A percentile compares a stretch with the other conserved stretches of the same genome.
Conservation (phyloP, 2,329 filamentous ascomycete genomes). For the Conoideocrella luteorostrata region DNA sequence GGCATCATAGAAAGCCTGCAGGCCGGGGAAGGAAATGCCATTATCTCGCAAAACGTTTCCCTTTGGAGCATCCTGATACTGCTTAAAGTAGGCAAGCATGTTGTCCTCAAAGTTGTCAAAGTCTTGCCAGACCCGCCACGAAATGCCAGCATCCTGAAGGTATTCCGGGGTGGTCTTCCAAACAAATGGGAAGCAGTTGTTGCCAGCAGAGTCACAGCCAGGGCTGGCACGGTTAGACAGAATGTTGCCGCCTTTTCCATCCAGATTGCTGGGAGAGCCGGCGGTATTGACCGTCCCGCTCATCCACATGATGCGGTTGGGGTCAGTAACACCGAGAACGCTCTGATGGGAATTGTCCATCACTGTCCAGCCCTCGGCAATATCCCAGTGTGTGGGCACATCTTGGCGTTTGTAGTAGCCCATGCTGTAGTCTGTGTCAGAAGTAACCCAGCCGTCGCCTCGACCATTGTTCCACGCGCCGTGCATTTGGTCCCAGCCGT, state of each 20-base stretch:
- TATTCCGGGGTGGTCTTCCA: conserved; percentile 45
- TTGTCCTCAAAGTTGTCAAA: conserved; percentile 47
- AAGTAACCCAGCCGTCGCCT: conserved; percentile 42
- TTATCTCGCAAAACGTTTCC: conserved; percentile 11
- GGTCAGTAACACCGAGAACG: conserved; percentile 31
- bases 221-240: conserved; percentile 16
- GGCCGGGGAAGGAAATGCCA: conserved; percentile 35
- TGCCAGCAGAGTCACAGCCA: conserved; percentile 32
- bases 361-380: conserved; percentile 47
- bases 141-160: conserved; percentile 39
- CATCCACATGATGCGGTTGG: conserved; percentile 34
- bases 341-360: conserved; percentile 14
- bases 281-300: conserved; percentile 42
- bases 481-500: conserved; percentile 46
- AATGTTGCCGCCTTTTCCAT: conserved; percentile 37
- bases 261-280: conserved; percentile 23
- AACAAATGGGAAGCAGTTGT: conserved; percentile 45
- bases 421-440: conserved; percentile 24
- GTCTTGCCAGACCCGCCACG: conserved; percentile 45
- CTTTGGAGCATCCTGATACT: conserved; percentile 13
- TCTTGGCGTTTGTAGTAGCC: conserved; percentile 44
- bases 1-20: conserved; percentile 41
- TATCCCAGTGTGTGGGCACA: conserved; percentile 46
- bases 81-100: conserved; percentile 37
- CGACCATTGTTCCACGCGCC: conserved; percentile 40